phyloP scores from a whole-genome alignment of 1,284 basidiomycete species.

The Prillingera fragicola region DNA sequence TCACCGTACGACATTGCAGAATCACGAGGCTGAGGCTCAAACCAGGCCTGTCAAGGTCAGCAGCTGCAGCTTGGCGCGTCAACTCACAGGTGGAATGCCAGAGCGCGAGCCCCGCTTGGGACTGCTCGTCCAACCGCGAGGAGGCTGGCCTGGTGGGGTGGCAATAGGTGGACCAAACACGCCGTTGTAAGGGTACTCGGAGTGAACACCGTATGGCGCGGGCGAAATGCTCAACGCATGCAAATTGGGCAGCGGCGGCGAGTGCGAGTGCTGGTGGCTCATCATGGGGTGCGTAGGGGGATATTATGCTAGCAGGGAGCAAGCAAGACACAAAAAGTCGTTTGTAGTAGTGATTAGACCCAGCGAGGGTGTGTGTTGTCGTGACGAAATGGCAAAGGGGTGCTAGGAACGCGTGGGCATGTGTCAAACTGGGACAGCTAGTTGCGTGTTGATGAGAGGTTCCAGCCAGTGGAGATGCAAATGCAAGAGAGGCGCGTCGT shows the following conservation, averaged over 20 bases:
- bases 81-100: slow-evolving; percentile 38
- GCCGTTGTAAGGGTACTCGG: slow-evolving; percentile 41
- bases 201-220: slow-evolving; percentile 20
- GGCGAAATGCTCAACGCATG: slow-evolving; percentile 38
- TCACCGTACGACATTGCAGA: slow-evolving; percentile 27
- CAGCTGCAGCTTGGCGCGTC: not conserved
- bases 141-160: slow-evolving; percentile 20
- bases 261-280: slow-evolving; percentile 22
- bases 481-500: too few species aligned
- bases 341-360: not conserved
- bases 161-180: slow-evolving; percentile 41
- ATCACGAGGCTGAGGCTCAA: slow-evolving; percentile 30
- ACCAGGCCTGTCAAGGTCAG: slow-evolving; percentile 36
- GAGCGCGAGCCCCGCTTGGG: slow-evolving; percentile 35
- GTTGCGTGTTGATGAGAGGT: too few species aligned
- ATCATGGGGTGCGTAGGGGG: slow-evolving; percentile 3
- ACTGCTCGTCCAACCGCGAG: slow-evolving; percentile 24
- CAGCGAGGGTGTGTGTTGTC: not conserved
- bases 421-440: too few species aligned
- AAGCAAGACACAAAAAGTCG: too few species aligned
- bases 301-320: not conserved
- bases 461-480: too few species aligned
- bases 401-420: slow-evolving; percentile 9
- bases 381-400: slow-evolving; percentile 6
- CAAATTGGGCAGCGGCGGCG: slow-evolving; percentile 40